Conservation (phyloP, 2,329 filamentous ascomycete species). For the Sarocladium strictum region DNA sequence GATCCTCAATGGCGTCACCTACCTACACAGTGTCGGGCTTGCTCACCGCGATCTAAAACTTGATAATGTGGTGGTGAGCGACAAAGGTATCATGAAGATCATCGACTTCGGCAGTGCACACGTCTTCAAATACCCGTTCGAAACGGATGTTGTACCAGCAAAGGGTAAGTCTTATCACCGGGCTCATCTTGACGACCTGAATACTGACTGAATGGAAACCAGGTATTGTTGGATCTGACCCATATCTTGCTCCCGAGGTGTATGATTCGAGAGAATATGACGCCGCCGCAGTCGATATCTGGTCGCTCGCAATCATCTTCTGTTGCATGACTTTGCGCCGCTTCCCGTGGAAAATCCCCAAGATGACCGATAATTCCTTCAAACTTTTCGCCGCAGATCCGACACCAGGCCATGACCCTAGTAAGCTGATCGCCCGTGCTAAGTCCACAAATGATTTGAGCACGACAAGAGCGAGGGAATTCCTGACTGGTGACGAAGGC, state of each 20-base stretch:
- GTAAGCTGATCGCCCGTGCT: conserved; percentile 34
- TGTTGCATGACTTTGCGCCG: conserved; percentile 95
- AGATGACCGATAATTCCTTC: conserved; percentile 88
- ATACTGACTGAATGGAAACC: not conserved
- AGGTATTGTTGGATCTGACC: conserved; percentile 76
- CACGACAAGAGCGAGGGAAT: conserved; percentile 32
- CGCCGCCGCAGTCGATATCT: conserved; percentile 88
- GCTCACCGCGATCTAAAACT: conserved; percentile 93
- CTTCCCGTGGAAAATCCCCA: conserved; percentile 96
- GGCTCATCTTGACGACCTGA: not conserved
- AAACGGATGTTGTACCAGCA: conserved; percentile 52
- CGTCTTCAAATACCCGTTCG: conserved; percentile 96
- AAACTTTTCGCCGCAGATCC: conserved; percentile 86
- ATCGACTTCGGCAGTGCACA: conserved; percentile 98
- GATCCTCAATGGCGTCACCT: conserved; percentile 89
- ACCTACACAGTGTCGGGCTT: conserved; percentile 89
- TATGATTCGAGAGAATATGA: conserved; percentile 93
- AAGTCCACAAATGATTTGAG: conserved; percentile 36
- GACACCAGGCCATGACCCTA: conserved; percentile 63
- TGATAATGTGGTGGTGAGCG: conserved; percentile 96
- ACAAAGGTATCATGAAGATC: conserved; percentile 96
- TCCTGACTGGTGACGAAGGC: conserved; percentile 29
- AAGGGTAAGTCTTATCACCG: conserved; percentile 24
- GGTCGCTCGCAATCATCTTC: conserved; percentile 97
- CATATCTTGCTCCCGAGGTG: conserved; percentile 93